Conservation (phyloP, 257 asterid species). For the Solanum pinnatisectum region DNA sequence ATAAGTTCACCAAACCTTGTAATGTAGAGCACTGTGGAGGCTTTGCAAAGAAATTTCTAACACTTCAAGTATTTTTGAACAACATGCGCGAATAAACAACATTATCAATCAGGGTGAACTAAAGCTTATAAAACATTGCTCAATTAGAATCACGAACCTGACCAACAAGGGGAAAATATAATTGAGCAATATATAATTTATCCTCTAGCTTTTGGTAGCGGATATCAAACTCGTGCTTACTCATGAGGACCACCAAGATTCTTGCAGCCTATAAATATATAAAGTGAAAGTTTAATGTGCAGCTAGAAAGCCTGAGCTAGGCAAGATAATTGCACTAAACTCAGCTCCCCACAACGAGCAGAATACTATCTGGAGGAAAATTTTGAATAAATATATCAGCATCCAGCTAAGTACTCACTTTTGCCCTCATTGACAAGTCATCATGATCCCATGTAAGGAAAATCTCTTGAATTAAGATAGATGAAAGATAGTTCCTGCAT, state of each 20-base stretch:
- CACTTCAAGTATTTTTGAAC: background rate
- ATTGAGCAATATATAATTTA: constrained; percentile 92
- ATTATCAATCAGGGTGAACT: background rate
- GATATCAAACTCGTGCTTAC: constrained; percentile 93
- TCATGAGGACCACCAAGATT: constrained; percentile 77
- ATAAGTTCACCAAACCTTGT: background rate
- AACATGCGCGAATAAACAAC: background rate
- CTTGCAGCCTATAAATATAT: constrained; percentile 72
- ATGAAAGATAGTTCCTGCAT: constrained; percentile 86
- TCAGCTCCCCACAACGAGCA: background rate
- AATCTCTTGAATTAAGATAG: constrained; percentile 94
- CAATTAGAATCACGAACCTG: constrained; percentile 45
- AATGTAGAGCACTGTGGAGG: background rate
- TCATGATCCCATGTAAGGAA: constrained; percentile 99
- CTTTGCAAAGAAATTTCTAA: background rate
- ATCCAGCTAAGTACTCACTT: constrained; percentile 41
- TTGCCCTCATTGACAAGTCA: constrained; percentile 86
- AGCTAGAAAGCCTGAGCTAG: background rate
- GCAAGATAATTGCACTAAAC: background rate
- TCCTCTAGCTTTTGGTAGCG: constrained; percentile 99
- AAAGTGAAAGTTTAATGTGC: constrained; percentile 9
- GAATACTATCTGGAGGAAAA: background rate
- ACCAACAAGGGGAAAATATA: constrained; percentile 91
- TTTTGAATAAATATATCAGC: background rate
- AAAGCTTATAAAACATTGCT: background rate